Evolutionary conservation across 2,329 filamentous ascomycete species (phyloP).

Genomic region (Arthroderma uncinatum): DNA sequence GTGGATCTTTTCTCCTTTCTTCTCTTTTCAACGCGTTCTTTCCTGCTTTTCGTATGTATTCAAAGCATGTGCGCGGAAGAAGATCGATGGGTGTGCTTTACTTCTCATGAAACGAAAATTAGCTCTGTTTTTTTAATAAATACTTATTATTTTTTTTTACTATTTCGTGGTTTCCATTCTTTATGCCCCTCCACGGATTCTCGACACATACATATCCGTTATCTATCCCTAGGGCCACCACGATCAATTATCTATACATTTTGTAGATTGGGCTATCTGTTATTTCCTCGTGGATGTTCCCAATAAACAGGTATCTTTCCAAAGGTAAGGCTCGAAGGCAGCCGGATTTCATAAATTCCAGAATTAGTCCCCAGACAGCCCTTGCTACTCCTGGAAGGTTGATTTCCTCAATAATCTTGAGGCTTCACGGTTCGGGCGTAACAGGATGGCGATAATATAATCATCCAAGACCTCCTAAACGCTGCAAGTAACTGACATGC

Average conservation of each 20-base stretch:
- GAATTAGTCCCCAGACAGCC: neutral
- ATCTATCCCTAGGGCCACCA: neutral
- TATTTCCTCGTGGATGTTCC: neutral
- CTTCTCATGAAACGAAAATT: neutral
- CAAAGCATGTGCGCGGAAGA: neutral
- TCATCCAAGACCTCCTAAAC: neutral
- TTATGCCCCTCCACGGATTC: neutral
- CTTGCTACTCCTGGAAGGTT: neutral
- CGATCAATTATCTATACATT: neutral
- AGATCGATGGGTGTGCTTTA: neutral
- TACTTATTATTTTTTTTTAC: neutral
- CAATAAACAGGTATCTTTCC: neutral
- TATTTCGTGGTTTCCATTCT: neutral
- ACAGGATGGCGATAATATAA: no score
- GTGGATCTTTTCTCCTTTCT: neutral
- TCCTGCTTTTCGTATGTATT: neutral
- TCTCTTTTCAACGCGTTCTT: neutral
- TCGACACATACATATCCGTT: neutral
- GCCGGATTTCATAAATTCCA: neutral
- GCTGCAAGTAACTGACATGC: neutral
- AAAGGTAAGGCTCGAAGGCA: neutral
- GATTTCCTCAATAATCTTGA: no score
- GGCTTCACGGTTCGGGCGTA: no score
- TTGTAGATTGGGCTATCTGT: no score
- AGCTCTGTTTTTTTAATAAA: slow-evolving; percentile 4